Evolutionary conservation across 768 basidiomycete species (phyloP).

Genomic region (Lyophyllum decastes): DNA sequence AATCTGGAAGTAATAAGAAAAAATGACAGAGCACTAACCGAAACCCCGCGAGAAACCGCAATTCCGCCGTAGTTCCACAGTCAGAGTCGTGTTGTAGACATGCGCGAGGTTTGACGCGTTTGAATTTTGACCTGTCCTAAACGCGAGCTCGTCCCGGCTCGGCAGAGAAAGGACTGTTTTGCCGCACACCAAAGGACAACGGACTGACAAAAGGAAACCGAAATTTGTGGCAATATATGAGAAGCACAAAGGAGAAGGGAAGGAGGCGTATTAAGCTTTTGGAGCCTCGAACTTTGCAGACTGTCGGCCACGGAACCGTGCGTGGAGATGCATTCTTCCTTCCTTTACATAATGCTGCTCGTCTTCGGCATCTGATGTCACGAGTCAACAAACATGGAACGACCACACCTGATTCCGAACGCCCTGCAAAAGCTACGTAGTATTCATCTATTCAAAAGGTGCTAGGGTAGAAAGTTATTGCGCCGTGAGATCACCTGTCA

Average conservation of each 20-base stretch:
- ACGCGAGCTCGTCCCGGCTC: too few relatives aligned
- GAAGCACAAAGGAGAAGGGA: too few relatives aligned
- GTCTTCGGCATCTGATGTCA: too few relatives aligned
- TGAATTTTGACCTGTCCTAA: too few relatives aligned
- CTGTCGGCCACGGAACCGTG: neutral
- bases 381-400: too few relatives aligned
- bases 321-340: neutral
- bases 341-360: neutral
- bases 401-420: too few relatives aligned
- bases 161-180: too few relatives aligned
- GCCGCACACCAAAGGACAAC: too few relatives aligned
- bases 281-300: neutral
- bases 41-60: neutral
- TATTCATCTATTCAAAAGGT: neutral
- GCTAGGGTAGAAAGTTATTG: neutral
- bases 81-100: neutral
- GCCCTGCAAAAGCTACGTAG: too few relatives aligned
- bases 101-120: neutral
- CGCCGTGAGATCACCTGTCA: neutral
- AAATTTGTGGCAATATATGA: too few relatives aligned
- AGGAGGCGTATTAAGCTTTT: neutral
- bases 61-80: neutral
- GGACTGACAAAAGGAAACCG: too few relatives aligned
- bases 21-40: neutral
- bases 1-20: neutral